These are phyloP conservation scores for Lasiodiplodia theobromae DNA, from an alignment of 2,329 filamentous ascomycete genomes.

Conservation along the genomic window DNA sequence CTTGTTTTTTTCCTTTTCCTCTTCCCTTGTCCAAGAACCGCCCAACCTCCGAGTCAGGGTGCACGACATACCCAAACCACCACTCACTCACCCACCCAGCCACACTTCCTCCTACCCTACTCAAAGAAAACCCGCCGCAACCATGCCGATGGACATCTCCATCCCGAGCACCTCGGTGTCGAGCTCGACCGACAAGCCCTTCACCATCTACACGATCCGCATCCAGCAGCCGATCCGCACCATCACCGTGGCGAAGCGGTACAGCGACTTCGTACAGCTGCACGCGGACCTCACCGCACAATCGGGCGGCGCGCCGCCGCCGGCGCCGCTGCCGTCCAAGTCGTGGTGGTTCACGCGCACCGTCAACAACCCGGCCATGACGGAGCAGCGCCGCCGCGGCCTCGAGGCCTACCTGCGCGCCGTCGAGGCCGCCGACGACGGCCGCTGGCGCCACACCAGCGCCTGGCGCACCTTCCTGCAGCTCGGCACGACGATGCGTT, in stretches of 20 bases:
- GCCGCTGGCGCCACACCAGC: constrained; percentile 75
- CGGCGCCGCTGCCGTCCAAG: constrained; percentile 72
- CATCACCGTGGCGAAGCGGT: constrained; percentile 79
- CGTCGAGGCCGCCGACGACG: constrained; percentile 76
- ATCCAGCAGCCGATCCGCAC: constrained; percentile 78
- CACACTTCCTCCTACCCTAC: neutral
- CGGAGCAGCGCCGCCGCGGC: constrained; percentile 71
- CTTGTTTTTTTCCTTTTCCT: neutral
- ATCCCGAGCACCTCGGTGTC: constrained; percentile 60
- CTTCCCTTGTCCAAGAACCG: neutral
- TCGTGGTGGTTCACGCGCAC: constrained; percentile 76
- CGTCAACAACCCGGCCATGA: constrained; percentile 71
- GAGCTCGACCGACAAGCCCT: constrained; percentile 64
- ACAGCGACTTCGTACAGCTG: constrained; percentile 77
- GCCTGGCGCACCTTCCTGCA: constrained; percentile 78
- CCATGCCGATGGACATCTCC: constrained; percentile 45
- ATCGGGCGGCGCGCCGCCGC: constrained; percentile 71
- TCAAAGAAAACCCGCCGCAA: neutral
- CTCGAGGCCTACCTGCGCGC: constrained; percentile 76
- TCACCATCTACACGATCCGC: constrained; percentile 80
- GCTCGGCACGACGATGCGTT: constrained; percentile 49
- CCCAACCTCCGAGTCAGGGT: neutral
- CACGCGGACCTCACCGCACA: constrained; percentile 67
- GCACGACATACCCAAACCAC: neutral
- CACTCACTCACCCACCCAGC: neutral